phyloP scores from a whole-genome alignment of 177 flowering plant species.

The Telopea speciosissima region DNA sequence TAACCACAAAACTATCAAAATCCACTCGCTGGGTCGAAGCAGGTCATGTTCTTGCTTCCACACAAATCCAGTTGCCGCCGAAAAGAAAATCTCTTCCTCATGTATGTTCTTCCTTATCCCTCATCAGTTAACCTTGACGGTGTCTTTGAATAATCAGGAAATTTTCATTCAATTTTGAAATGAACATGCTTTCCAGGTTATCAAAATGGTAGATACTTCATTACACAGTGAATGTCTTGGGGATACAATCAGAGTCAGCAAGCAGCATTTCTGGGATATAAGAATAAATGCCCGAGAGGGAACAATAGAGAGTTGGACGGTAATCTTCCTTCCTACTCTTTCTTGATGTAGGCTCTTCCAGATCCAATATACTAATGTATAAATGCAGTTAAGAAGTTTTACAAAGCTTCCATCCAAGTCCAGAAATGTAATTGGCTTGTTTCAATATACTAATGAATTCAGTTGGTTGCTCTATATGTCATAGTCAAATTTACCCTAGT shows the following conservation, averaged over 20 bases:
- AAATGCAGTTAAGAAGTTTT: not conserved
- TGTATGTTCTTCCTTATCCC: slow-evolving; percentile 32
- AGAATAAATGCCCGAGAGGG: slow-evolving; percentile 52
- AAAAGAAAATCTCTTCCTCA: slow-evolving; percentile 37
- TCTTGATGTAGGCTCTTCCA: not conserved
- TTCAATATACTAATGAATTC: no score
- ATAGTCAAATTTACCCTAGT: no score
- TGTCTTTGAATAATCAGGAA: no score
- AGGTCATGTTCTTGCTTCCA: slow-evolving; percentile 73
- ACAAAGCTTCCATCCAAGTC: not conserved
- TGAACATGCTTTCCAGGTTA: slow-evolving; percentile 37
- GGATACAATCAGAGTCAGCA: slow-evolving; percentile 42
- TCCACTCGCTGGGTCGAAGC: slow-evolving; percentile 75
- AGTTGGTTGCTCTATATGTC: no score
- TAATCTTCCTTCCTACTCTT: slow-evolving; percentile 16
- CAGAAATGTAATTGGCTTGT: not conserved
- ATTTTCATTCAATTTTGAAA: not conserved
- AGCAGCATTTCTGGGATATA: slow-evolving; percentile 58
- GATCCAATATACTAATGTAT: not conserved
- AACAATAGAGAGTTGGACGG: slow-evolving; percentile 85
- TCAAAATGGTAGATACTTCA: slow-evolving; percentile 32
- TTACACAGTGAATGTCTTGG: slow-evolving; percentile 40
- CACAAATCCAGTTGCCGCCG: slow-evolving; percentile 63
- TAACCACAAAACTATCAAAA: slow-evolving; percentile 45
- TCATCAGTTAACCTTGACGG: no score